A percentile compares a stretch with the other conserved stretches of the same genome.
Evolutionary conservation across 2,329 filamentous ascomycete genomes (phyloP).

Genomic region (Talaromyces verruculosus): DNA sequence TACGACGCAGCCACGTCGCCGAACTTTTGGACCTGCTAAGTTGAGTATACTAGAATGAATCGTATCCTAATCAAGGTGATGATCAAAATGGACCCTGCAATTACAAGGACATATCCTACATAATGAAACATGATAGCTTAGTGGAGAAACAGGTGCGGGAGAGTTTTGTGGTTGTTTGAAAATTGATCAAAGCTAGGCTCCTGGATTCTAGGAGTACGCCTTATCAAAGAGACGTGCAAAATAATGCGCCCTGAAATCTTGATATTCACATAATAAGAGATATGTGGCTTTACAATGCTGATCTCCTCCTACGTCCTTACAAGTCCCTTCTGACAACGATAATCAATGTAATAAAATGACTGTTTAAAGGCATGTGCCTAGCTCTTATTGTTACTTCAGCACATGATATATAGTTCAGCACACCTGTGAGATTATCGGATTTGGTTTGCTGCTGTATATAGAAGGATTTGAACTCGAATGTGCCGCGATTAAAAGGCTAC

Average conservation of each 20-base stretch:
- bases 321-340: too few relatives aligned
- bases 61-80: neutral
- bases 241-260: neutral
- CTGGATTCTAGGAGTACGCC: neutral
- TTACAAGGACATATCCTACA: neutral
- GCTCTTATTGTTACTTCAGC: too few relatives aligned
- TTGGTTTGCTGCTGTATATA: conserved; percentile 27
- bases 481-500: conserved; percentile 39
- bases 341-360: too few relatives aligned
- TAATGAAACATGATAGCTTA: neutral
- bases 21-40: neutral
- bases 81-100: neutral
- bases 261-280: neutral
- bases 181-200: neutral
- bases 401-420: too few relatives aligned
- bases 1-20: neutral
- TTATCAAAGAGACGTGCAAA: neutral
- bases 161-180: neutral
- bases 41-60: neutral
- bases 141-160: neutral
- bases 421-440: too few relatives aligned
- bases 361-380: too few relatives aligned
- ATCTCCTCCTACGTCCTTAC: too few relatives aligned
- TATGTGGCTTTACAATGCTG: too few relatives aligned
- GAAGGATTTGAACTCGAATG: conserved; percentile 45